phyloP scores from a whole-genome alignment of 169 alveolate genomes.

The Eimeria sp. region DNA sequence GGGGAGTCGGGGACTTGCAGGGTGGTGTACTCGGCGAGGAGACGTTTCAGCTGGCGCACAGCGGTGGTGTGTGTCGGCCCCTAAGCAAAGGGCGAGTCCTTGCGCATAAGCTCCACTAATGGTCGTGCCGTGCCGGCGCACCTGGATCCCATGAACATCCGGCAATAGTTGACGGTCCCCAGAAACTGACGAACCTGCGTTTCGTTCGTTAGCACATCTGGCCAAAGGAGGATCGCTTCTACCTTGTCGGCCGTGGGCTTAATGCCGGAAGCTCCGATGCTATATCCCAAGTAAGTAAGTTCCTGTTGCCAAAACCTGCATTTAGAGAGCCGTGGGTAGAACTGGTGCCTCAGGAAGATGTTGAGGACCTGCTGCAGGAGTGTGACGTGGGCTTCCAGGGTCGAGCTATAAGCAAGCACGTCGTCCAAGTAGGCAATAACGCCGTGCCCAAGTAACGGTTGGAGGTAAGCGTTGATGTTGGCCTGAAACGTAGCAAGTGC shows the following conservation, averaged over 20 bases:
- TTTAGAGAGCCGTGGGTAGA: too few relatives aligned
- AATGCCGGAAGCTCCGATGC: neutral
- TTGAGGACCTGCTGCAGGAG: neutral
- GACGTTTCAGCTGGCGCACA: neutral
- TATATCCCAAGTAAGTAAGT: neutral
- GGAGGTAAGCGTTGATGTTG: neutral
- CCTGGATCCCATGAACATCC: neutral
- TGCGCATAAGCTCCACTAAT: neutral
- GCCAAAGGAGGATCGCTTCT: too few relatives aligned
- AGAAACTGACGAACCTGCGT: too few relatives aligned
- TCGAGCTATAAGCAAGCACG: neutral
- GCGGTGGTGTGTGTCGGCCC: neutral
- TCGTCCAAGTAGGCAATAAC: neutral
- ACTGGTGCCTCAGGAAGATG: neutral
- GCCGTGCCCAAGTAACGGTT: neutral
- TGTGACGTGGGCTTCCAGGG: neutral
- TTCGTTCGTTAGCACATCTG: too few relatives aligned
- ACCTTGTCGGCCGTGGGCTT: conserved; percentile 8
- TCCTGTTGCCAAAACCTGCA: neutral
- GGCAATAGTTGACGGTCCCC: too few relatives aligned
- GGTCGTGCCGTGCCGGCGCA: neutral
- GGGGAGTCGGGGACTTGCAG: neutral
- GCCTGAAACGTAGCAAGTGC: conserved; percentile 6
- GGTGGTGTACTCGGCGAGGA: neutral
- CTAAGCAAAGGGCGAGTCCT: neutral